Evolutionary conservation across 192 early-diverging fungal species (phyloP), one percentile per base, ranked within the genome.

Genomic region (Funneliformis geosporum): DNA sequence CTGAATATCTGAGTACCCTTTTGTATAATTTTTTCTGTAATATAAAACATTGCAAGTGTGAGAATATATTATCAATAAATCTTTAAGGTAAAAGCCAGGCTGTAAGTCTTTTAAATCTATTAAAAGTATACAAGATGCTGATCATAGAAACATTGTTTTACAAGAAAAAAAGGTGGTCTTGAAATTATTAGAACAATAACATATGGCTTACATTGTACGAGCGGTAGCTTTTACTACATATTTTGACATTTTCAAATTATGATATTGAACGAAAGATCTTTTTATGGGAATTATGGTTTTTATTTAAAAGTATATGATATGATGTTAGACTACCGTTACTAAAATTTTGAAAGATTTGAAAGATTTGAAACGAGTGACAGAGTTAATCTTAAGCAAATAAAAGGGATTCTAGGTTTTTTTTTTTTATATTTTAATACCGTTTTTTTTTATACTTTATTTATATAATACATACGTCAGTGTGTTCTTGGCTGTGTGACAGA

Each of bases 1-100:
- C 84, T 98, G 95, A 43, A 96, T 92, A 80, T 97, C 95, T 69
- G 93, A 90, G 83, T 96, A 98, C 9, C 97, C 96, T 82, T 93
- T 94, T 79, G 93, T 92, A 85, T 93, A 94, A 85, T 96, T 96
- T 88, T 96, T 96, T 75, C 92, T 94, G 14, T 55, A 12, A 55
- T 55, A 80, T 18, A 79, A 60, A 25, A 27, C 10, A 62, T 0
- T 62, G 23, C 9, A 8, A 64, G 23, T 64, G 25, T 64, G 6
- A 27, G 60, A 62, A 27, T 14, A n/a, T 25, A 16, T 25, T 11
- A 28, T n/a, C n/a, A n/a, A n/a, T n/a, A 28, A 27, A 11, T 10
- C 25, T 64, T 16, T 10, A 10, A 27, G 25, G 18, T 28, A 4
- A 5, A 12, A 64, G 25, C 25, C 0, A 27, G 4, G 14, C 11